These are phyloP conservation scores for Erodium chrysanthum DNA, from an alignment of 441 rosid genomes.

Conservation along the genomic window DNA sequence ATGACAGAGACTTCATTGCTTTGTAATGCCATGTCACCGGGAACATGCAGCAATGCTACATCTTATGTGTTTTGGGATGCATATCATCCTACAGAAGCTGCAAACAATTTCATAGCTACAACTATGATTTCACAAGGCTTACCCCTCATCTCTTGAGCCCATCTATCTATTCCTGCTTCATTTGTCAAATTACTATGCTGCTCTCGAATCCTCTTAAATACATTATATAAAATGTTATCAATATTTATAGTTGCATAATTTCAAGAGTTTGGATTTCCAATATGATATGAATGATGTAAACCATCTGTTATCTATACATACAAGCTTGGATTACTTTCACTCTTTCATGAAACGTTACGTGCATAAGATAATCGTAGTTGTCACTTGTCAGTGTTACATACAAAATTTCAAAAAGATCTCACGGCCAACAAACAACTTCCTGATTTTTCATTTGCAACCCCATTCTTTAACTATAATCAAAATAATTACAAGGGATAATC, in stretches of 20 bases:
- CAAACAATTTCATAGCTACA: slow-evolving; percentile 61
- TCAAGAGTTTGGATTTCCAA: background rate
- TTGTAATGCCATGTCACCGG: slow-evolving; percentile 57
- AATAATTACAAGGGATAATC: too few species aligned
- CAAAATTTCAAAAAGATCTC: background rate
- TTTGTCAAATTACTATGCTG: slow-evolving; percentile 9
- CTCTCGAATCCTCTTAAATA: slow-evolving; percentile 18
- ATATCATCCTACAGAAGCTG: slow-evolving; percentile 90
- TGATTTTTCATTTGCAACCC: background rate
- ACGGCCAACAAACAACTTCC: background rate
- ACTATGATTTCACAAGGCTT: slow-evolving; percentile 62
- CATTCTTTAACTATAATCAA: background rate
- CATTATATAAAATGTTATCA: slow-evolving; percentile 6
- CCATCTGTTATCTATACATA: background rate
- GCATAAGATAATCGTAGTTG: slow-evolving; percentile 10
- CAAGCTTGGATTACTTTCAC: background rate
- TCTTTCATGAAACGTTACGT: background rate
- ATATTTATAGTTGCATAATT: slow-evolving; percentile 11
- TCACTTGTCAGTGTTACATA: background rate
- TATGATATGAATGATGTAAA: background rate
- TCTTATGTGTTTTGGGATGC: slow-evolving; percentile 82
- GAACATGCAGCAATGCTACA: slow-evolving; percentile 72
- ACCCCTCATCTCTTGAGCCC: slow-evolving; percentile 56
- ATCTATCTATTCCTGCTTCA: slow-evolving; percentile 18
- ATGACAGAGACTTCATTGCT: slow-evolving; percentile 75